phyloP scores from a whole-genome alignment of 768 basidiomycete species.

The Chiua virens region DNA sequence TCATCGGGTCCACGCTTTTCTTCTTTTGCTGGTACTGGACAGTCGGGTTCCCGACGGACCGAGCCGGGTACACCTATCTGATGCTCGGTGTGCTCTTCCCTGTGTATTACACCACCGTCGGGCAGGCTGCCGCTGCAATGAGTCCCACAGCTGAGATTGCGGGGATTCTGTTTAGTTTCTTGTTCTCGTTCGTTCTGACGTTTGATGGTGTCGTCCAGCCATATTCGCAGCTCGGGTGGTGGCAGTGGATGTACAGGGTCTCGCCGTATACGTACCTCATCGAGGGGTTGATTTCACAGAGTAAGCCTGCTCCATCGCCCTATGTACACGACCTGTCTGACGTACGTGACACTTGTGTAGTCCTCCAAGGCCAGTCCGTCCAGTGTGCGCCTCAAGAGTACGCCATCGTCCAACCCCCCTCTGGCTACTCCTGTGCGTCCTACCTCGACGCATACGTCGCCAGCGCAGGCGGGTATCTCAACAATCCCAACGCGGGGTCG shows the following conservation, averaged over 20 bases:
- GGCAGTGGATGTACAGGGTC: constrained; percentile 67
- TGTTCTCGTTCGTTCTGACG: constrained; percentile 64
- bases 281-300: constrained; percentile 44
- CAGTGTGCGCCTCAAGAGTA: constrained; percentile 63
- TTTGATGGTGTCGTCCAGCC: constrained; percentile 74
- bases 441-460: constrained; percentile 46
- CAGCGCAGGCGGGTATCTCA: constrained; percentile 47
- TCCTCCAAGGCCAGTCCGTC: constrained; percentile 48
- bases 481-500: constrained; percentile 37
- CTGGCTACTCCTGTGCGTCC: constrained; percentile 44
- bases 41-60: constrained; percentile 52
- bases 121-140: constrained; percentile 61
- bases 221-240: constrained; percentile 59
- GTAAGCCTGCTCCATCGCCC: constrained; percentile 34
- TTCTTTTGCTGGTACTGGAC: constrained; percentile 75
- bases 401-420: constrained; percentile 50
- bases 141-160: constrained; percentile 60
- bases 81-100: constrained; percentile 55
- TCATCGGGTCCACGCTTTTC: constrained; percentile 54
- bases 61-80: constrained; percentile 63
- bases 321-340: neutral
- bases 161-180: constrained; percentile 53
- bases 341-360: constrained; percentile 27
- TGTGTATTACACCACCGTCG: constrained; percentile 61
- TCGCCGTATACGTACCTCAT: constrained; percentile 60